phyloP scores from a whole-genome alignment of 257 asterid genomes.

The Leonotis leonurus region DNA sequence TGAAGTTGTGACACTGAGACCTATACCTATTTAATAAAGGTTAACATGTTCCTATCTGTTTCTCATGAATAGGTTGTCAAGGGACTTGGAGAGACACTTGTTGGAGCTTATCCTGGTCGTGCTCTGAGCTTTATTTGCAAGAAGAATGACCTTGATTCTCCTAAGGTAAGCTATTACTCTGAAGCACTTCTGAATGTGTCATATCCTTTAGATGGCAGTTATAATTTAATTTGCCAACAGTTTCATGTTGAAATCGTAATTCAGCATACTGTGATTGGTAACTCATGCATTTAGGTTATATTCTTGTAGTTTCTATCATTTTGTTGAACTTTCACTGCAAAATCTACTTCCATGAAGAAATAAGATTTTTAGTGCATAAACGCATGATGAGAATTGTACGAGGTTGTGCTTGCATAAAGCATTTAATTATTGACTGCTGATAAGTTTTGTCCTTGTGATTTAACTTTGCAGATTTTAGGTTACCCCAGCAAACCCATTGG shows the following conservation, averaged over 20 bases:
- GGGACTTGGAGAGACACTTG: constrained; percentile 99
- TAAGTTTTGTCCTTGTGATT: neutral
- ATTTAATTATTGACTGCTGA: constrained; percentile 9
- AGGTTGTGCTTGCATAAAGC: neutral
- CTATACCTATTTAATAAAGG: too few species aligned
- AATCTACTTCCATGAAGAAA: constrained; percentile 5
- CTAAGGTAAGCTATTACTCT: constrained; percentile 42
- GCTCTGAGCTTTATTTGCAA: constrained; percentile 94
- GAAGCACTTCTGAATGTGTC: constrained; percentile 5
- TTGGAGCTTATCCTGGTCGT: constrained; percentile 99
- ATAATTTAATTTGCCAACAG: neutral
- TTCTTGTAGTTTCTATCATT: neutral
- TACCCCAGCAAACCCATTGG: constrained; percentile 99
- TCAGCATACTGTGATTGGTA: neutral
- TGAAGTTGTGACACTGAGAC: neutral
- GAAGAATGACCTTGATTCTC: constrained; percentile 71
- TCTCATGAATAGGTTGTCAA: constrained; percentile 72
- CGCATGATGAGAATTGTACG: neutral
- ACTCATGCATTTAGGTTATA: neutral
- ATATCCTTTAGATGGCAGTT: neutral
- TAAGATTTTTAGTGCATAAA: neutral
- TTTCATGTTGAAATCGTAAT: neutral
- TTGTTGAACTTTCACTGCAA: neutral
- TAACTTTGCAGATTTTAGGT: constrained; percentile 67
- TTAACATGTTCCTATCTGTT: neutral